These are phyloP conservation scores for sunflower (Helianthus annuus) DNA, from an alignment of 129 eudicot genomes.

Conservation along the genomic window HanXRQr2.0-SUNRISE NC_035447.2:535625-536124, in stretches of 20 bases:
- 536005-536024: neutral
- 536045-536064: conserved; percentile 61
- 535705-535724: conserved; percentile 60
- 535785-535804: conserved; percentile 63
- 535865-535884: conserved; percentile 53
- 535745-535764: conserved; percentile 60
- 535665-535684: conserved; percentile 48
- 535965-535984: conserved; percentile 23
- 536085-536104: too few relatives aligned
- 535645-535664: conserved; percentile 60
- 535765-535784: conserved; percentile 53
- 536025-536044: conserved; percentile 50
- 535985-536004: conserved; percentile 10
- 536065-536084: conserved; percentile 47
- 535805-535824: conserved; percentile 63
- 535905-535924: conserved; percentile 52
- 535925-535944: conserved; percentile 50
- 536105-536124: too few relatives aligned
- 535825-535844: conserved; percentile 29
- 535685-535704: conserved; percentile 47
- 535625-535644: conserved; percentile 56
- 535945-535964: conserved; percentile 55
- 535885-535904: conserved; percentile 49
- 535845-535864: conserved; percentile 49
- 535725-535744: conserved; percentile 49